Conservation (phyloP, 768 basidiomycete species). For the Mycena crocata region DNA sequence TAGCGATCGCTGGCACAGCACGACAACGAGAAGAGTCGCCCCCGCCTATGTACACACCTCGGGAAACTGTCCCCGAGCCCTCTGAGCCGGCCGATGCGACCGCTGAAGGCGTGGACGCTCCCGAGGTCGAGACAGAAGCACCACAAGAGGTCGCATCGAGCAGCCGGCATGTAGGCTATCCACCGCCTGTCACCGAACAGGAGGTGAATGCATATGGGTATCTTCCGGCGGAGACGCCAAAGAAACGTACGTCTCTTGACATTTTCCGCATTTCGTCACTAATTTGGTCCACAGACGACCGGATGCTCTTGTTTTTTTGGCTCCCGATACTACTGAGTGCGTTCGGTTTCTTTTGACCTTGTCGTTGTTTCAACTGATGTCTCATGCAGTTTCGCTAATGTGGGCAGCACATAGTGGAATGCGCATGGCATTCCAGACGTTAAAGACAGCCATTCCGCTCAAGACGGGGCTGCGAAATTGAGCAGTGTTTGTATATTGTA, state of each 20-base stretch:
- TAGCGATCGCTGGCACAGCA: slow-evolving; percentile 62
- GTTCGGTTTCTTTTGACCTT: slow-evolving; percentile 43
- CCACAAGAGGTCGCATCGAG: slow-evolving; percentile 42
- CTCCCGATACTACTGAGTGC: slow-evolving; percentile 83
- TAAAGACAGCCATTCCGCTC: slow-evolving; percentile 60
- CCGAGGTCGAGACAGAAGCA: slow-evolving; percentile 24
- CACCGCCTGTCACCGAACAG: slow-evolving; percentile 65
- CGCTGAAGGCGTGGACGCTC: slow-evolving; percentile 33
- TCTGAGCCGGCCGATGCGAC: slow-evolving; percentile 20
- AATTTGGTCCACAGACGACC: slow-evolving; percentile 67
- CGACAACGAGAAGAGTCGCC: slow-evolving; percentile 64
- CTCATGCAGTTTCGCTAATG: slow-evolving; percentile 67
- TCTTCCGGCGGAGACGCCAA: slow-evolving; percentile 66
- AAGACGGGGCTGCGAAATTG: slow-evolving; percentile 54
- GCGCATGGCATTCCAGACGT: slow-evolving; percentile 59
- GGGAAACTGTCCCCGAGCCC: slow-evolving; percentile 42
- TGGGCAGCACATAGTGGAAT: slow-evolving; percentile 70
- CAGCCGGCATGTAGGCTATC: slow-evolving; percentile 56
- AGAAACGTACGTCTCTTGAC: slow-evolving; percentile 70
- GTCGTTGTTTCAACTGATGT: slow-evolving; percentile 6
- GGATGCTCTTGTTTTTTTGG: slow-evolving; percentile 90
- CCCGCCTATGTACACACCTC: slow-evolving; percentile 81
- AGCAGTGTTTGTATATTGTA: slow-evolving; percentile 21
- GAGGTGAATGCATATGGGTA: slow-evolving; percentile 80
- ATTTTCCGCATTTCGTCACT: slow-evolving; percentile 1